Base-by-base conservation (phyloP, 495 filamentous ascomycete genomes). In the Trichodelitschia bisporula region DNA sequence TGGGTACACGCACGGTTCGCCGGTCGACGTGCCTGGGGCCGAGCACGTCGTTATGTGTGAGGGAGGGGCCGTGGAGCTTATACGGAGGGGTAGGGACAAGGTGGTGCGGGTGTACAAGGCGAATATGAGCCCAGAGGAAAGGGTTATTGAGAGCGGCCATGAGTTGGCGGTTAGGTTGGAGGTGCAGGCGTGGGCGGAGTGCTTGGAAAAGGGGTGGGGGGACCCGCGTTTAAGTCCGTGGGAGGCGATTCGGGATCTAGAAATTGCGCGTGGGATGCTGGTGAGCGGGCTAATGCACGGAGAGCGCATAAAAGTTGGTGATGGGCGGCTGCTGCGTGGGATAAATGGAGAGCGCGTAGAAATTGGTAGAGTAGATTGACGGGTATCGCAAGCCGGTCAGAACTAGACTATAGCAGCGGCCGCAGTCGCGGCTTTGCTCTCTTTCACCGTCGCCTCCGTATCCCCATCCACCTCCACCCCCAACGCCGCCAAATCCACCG, bases 241-340 rank as follows among this genome's bases (percentile, higher is more conserved):
- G 41, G 55, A 74, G 42, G 77, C 69, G 17, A 50, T 77, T 41
- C 61, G 52, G 11, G 77, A 83, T 56, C 45, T 84, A 34, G 64
- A 73, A 46, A 44, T 82, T 29, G 38, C 65, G 54, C 47, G 70
- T 35, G 12, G 6, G 9, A 67, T 75, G 55, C 45, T 76, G 43
- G 53, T 37, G 39, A 72, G 67, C 49, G 66, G 70, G 3, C 66
- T 70, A 35, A 41, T 52, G 24, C 45, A 59, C 23, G 69, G 71
- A 24, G n/a, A 24, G 6, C 6, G 21, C 21, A 24, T n/a, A 6
- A 24, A 6, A 24, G n/a, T n/a, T 24, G 6, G 6, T 24, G 21
- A 24, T 24, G n/a, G n/a, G 6, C 21, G 21, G 6, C 21, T 24
- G n/a, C 6, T n/a, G n/a, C n/a, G n/a, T n/a, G n/a, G n/a, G n/a